Percentiles rank a stretch among this genome's conserved stretches.
These are phyloP conservation scores for Zasmidium citrigriseum DNA, from an alignment of 2,329 filamentous ascomycete species.

Conservation along the genomic window DNA sequence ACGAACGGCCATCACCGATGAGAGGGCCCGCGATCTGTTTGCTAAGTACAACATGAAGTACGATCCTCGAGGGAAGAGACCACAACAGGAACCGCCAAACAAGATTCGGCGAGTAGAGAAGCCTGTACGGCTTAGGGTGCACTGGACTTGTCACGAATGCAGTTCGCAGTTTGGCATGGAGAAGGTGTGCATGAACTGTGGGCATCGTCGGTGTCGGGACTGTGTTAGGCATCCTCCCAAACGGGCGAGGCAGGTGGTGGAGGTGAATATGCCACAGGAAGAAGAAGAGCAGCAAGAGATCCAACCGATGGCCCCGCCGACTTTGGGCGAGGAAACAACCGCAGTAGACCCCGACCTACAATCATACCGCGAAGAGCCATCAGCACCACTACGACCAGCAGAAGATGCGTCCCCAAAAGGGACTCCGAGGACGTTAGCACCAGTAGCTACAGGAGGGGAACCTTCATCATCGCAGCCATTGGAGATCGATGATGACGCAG, in stretches of 20 bases:
- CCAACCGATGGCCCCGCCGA: background rate
- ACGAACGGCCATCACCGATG: constrained; percentile 19
- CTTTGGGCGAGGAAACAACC: constrained; percentile 6
- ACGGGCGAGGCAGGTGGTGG: constrained; percentile 58
- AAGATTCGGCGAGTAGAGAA: constrained; percentile 48
- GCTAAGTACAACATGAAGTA: constrained; percentile 45
- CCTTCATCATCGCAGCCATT: background rate
- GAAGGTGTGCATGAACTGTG: constrained; percentile 74
- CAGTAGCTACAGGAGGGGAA: constrained; percentile 2
- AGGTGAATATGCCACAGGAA: constrained; percentile 50
- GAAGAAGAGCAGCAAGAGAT: constrained; percentile 17
- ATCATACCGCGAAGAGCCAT: constrained; percentile 2
- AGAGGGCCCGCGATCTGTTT: constrained; percentile 41
- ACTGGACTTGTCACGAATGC: constrained; percentile 80
- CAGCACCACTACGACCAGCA: constrained; percentile 3
- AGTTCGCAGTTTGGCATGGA: constrained; percentile 70
- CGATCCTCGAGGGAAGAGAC: constrained; percentile 14
- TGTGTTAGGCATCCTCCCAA: constrained; percentile 74
- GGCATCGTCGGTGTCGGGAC: constrained; percentile 77
- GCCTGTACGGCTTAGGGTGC: constrained; percentile 75
- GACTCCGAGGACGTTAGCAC: constrained; percentile 5
- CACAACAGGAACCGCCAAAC: constrained; percentile 21
- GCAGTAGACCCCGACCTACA: constrained; percentile 1
- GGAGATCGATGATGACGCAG: constrained; percentile 4
- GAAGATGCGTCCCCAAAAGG: constrained; percentile 3